These are phyloP conservation scores for Bombardia bombarda DNA, from an alignment of 495 filamentous ascomycete genomes.

Conservation along the genomic window DNA sequence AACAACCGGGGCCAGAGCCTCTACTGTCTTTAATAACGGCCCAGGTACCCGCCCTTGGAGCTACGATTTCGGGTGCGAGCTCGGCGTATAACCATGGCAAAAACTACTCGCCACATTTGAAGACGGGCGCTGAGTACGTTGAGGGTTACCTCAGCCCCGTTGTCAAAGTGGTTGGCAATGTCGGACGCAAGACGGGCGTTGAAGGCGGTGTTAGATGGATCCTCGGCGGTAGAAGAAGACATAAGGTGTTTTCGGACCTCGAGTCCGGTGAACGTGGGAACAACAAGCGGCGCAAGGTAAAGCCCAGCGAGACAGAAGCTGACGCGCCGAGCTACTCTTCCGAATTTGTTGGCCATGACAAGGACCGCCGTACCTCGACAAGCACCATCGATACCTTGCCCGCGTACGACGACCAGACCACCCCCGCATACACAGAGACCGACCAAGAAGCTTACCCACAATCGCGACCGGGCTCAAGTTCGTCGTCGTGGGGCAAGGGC, in stretches of 20 bases:
- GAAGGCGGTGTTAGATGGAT: constrained; percentile 77
- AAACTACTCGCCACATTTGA: constrained; percentile 78
- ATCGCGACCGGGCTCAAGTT: constrained; percentile 15
- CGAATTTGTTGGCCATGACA: neutral
- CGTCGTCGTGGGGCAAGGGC: constrained; percentile 53
- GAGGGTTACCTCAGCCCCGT: constrained; percentile 78
- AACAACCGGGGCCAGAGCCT: constrained; percentile 58
- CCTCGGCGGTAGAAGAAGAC: constrained; percentile 38
- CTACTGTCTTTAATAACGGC: constrained; percentile 71
- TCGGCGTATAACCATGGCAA: constrained; percentile 78
- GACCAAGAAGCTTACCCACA: constrained; percentile 10
- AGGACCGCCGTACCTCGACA: constrained; percentile 36
- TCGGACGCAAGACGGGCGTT: constrained; percentile 74
- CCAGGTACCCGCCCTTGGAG: constrained; percentile 69
- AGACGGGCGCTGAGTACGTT: constrained; percentile 74
- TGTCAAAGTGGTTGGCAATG: constrained; percentile 70
- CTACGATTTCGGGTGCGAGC: constrained; percentile 71
- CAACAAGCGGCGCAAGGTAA: constrained; percentile 53
- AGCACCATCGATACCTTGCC: constrained; percentile 61
- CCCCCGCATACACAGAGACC: constrained; percentile 60
- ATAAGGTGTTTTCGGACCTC: constrained; percentile 30
- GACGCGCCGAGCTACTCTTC: constrained; percentile 1
- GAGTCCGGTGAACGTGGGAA: constrained; percentile 37
- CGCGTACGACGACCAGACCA: constrained; percentile 68
- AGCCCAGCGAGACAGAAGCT: constrained; percentile 5